phyloP scores from a whole-genome alignment of 129 eudicot species.

The Calendula officinalis region DNA sequence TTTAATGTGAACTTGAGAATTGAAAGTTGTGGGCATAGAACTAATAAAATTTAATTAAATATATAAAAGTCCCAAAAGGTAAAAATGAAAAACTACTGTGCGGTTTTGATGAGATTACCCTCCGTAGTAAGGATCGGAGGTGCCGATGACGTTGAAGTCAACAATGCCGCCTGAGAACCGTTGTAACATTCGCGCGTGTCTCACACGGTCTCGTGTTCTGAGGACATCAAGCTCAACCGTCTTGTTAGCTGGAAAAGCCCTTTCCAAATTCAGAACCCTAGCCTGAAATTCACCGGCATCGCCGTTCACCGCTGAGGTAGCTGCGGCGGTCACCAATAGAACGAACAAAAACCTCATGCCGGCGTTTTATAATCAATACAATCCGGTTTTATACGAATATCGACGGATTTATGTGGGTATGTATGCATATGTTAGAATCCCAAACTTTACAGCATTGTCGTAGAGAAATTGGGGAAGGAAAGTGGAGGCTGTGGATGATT shows the following conservation, averaged over 20 bases:
- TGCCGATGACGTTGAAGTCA: constrained; percentile 70
- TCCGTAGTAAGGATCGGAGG: constrained; percentile 76
- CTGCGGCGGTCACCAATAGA: constrained; percentile 31
- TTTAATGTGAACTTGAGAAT: not conserved
- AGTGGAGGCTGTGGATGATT: constrained; percentile 13
- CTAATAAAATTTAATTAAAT: not conserved
- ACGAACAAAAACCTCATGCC: constrained; percentile 27
- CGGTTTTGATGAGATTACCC: constrained; percentile 55
- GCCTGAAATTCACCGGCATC: constrained; percentile 32
- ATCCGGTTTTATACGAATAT: not conserved
- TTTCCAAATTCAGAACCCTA: constrained; percentile 58
- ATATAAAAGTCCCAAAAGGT: not conserved
- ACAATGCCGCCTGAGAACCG: constrained; percentile 70
- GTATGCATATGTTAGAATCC: not conserved
- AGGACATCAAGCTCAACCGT: constrained; percentile 53
- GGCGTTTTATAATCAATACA: constrained; percentile 19
- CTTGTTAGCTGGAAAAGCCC: constrained; percentile 69
- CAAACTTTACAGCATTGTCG: constrained; percentile 32
- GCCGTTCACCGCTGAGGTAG: constrained; percentile 29
- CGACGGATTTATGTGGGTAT: not conserved
- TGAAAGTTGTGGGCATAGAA: not conserved
- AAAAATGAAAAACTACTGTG: not conserved
- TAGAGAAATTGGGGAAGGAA: constrained; percentile 12
- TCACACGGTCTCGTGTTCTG: constrained; percentile 56
- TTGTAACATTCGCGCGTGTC: constrained; percentile 79